Evolutionary conservation across 2,329 filamentous ascomycete species (phyloP).

Genomic region (Calonectria montana): DNA sequence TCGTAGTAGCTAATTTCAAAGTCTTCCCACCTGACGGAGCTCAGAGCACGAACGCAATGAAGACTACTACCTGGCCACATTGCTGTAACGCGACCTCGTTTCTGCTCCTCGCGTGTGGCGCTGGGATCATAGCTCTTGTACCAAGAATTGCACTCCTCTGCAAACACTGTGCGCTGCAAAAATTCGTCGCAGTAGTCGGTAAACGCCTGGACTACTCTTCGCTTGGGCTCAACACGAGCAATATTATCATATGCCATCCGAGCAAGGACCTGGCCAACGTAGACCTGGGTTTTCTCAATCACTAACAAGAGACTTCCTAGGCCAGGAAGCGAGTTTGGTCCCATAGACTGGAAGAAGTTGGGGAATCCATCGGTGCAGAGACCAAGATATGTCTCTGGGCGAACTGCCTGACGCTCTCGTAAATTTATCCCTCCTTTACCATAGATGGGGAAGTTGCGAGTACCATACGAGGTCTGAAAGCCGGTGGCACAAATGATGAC

Average conservation of each 20-base stretch:
- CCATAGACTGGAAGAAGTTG: slow-evolving; percentile 20
- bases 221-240: slow-evolving; percentile 13
- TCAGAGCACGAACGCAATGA: slow-evolving; percentile 3
- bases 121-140: slow-evolving; percentile 12
- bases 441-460: slow-evolving; percentile 8
- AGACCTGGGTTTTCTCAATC: slow-evolving; percentile 18
- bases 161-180: slow-evolving; percentile 24
- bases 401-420: background rate
- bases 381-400: slow-evolving; percentile 1
- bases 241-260: slow-evolving; percentile 13
- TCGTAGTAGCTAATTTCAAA: slow-evolving; percentile 5
- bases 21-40: slow-evolving; percentile 22
- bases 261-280: slow-evolving; percentile 14
- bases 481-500: slow-evolving; percentile 22
- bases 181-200: slow-evolving; percentile 22
- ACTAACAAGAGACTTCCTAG: slow-evolving; percentile 13
- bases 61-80: slow-evolving; percentile 26
- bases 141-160: slow-evolving; percentile 19
- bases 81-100: slow-evolving; percentile 3
- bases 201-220: slow-evolving; percentile 17
- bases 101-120: background rate
- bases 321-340: slow-evolving; percentile 15
- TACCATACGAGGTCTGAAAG: background rate
- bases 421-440: slow-evolving; percentile 13
- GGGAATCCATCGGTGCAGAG: slow-evolving; percentile 17